Evolutionary conservation across 371 early-diverging fungal species (phyloP), one percentile per base, ranked within the genome.

Genomic region (Quaeritorhiza haematococci): DNA sequence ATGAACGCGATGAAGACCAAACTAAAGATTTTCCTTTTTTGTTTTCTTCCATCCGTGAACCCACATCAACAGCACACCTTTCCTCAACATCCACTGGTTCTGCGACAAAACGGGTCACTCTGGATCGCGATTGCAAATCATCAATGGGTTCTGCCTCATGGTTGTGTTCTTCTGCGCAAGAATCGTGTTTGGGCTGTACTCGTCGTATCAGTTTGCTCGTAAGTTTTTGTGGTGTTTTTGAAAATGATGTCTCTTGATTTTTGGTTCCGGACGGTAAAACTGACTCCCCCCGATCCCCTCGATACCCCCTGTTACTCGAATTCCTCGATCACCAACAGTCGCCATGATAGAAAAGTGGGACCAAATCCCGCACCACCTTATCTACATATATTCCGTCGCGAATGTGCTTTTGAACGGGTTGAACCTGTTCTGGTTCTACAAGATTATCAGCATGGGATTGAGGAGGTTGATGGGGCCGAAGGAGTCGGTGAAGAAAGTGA

Each of bases 51-150:
- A 27, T 51, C 19, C 3, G 5, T 56, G 10, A 32, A 1, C 23
- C 51, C 33, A 2, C 3, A 15, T 8, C 2, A 4, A 0, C 26
- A 88, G 87, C 61, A 94, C 94, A 0, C 87, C 90, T 6, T 93
- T 94, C 66, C 80, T 96, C 45, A 94, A 96, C 72, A 77, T 88
- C 59, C 87, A 93, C 76, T 96, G 92, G 93, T 92, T 90, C 69
- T 80, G 88, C 83, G 74, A 71, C 57, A 79, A 76, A 49, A 51
- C 60, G 5, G 69, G 71, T 21, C 33, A 21, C 26, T 54, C 64
- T 47, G 92, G 92, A 48, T 75, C 83, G 32, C 77, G 69, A 27
- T 66, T 87, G 38, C 92, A 94, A 68, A 58, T 86, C 46, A 71
- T 90, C 53, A 94, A 94, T 62, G 95, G 92, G 27, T 35, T 89